phyloP scores from a whole-genome alignment of 179 eudicot genomes.

The Spinacia oleracea region DNA sequence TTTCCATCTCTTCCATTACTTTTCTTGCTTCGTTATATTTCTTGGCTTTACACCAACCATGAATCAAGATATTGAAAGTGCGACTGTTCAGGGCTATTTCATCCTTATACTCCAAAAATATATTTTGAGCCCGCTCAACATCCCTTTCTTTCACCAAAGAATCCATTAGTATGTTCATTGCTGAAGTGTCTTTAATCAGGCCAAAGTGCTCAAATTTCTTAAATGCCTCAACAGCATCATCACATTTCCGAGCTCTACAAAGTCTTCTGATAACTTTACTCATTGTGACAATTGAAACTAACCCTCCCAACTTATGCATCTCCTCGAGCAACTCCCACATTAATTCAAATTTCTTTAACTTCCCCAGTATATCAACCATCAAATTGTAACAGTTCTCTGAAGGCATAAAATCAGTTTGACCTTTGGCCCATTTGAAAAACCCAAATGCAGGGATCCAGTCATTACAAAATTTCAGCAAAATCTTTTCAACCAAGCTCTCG shows the following conservation, averaged over 20 bases:
- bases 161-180: conserved; percentile 63
- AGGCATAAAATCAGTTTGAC: conserved; percentile 33
- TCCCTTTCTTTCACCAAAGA: conserved; percentile 57
- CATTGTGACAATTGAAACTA: conserved; percentile 56
- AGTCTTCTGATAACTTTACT: conserved; percentile 67
- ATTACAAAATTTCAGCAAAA: conserved; percentile 66
- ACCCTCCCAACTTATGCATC: conserved; percentile 54
- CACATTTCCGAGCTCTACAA: conserved; percentile 45
- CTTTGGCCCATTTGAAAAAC: conserved; percentile 78
- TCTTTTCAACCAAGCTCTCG: conserved; percentile 50
- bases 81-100: conserved; percentile 36
- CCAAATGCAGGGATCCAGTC: conserved; percentile 66
- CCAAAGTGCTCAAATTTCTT: conserved; percentile 53
- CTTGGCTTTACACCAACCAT: conserved; percentile 79
- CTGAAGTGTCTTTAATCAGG: conserved; percentile 44
- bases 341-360: conserved; percentile 55
- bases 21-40: conserved; percentile 46
- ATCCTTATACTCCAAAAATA: conserved; percentile 50
- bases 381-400: conserved; percentile 50
- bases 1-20: conserved; percentile 57
- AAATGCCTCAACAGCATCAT: conserved; percentile 64
- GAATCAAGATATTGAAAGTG: conserved; percentile 66
- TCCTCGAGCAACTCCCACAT: conserved; percentile 74
- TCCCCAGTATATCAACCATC: conserved; percentile 82
- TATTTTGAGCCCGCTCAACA: conserved; percentile 68